A percentile compares a stretch with the other conserved stretches of the same genome.
phyloP scores from a whole-genome alignment of 768 basidiomycete species.

The Termitomyces titanicus region DNA sequence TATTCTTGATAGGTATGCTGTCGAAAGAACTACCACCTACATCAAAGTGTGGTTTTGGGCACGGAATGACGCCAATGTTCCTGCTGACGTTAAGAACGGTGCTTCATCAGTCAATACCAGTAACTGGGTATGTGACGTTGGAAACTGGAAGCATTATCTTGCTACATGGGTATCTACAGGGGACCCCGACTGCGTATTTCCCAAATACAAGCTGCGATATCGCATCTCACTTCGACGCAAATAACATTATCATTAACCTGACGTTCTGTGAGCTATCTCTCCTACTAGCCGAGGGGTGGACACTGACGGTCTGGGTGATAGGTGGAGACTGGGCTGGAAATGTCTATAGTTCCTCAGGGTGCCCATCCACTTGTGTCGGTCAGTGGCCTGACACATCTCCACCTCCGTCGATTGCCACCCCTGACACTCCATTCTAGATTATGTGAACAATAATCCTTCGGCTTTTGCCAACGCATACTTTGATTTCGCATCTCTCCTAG shows the following conservation, averaged over 20 bases:
- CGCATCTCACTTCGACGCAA: slow-evolving; percentile 42
- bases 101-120: slow-evolving; percentile 38
- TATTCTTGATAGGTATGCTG: slow-evolving; percentile 44
- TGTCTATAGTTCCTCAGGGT: slow-evolving; percentile 44
- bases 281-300: neutral
- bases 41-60: slow-evolving; percentile 78
- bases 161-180: slow-evolving; percentile 27
- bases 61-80: slow-evolving; percentile 43
- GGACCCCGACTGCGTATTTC: slow-evolving; percentile 54
- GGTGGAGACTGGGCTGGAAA: slow-evolving; percentile 60
- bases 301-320: slow-evolving; percentile 6
- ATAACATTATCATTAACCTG: slow-evolving; percentile 66
- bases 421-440: slow-evolving; percentile 32
- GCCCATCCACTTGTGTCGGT: slow-evolving; percentile 57
- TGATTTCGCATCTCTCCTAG: slow-evolving; percentile 54
- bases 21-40: slow-evolving; percentile 51
- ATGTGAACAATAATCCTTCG: slow-evolving; percentile 57
- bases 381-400: slow-evolving; percentile 18
- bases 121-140: slow-evolving; percentile 44
- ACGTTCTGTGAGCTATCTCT: slow-evolving; percentile 31
- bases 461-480: slow-evolving; percentile 68
- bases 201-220: slow-evolving; percentile 61
- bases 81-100: slow-evolving; percentile 43
- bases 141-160: neutral
- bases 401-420: no score